A percentile compares a stretch with the other conserved stretches of the same genome.
Conservation (phyloP, 495 filamentous ascomycete species). For the Penicillium waksmanii region DNA sequence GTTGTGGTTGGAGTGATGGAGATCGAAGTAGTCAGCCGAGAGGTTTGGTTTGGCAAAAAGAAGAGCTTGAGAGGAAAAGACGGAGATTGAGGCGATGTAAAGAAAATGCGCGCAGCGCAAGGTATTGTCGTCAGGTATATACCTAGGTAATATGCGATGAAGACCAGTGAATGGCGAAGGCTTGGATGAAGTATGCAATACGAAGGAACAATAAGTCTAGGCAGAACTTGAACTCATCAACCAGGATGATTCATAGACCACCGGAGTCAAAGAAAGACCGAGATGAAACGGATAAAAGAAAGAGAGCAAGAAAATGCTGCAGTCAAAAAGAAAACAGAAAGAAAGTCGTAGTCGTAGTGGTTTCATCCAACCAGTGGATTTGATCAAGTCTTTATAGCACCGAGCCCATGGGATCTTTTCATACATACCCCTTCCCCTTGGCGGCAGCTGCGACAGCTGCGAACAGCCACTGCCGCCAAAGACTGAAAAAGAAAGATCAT, state of each 20-base stretch:
- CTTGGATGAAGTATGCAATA: background rate
- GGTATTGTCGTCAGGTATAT: background rate
- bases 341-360: constrained; percentile 13
- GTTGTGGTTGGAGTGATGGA: background rate
- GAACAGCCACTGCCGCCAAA: background rate
- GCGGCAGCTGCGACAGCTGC: background rate
- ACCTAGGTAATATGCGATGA: constrained; percentile 3
- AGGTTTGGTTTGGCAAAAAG: background rate
- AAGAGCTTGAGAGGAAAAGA: constrained; percentile 22
- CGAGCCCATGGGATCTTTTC: background rate
- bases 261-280: background rate
- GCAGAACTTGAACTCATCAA: constrained; percentile 10
- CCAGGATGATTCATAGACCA: constrained; percentile 11
- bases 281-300: background rate
- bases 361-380: constrained; percentile 10
- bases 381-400: constrained; percentile 26
- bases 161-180: background rate
- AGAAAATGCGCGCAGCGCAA: constrained; percentile 1
- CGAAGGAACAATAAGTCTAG: background rate
- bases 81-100: constrained; percentile 11
- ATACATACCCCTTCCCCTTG: background rate
- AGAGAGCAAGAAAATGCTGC: constrained; percentile 9
- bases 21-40: too few relatives aligned
- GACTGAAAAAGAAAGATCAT: constrained; percentile 13
- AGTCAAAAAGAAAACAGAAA: constrained; percentile 14